These are phyloP conservation scores for Mycena metata DNA, from an alignment of 768 basidiomycete species.

Conservation along the genomic window DNA sequence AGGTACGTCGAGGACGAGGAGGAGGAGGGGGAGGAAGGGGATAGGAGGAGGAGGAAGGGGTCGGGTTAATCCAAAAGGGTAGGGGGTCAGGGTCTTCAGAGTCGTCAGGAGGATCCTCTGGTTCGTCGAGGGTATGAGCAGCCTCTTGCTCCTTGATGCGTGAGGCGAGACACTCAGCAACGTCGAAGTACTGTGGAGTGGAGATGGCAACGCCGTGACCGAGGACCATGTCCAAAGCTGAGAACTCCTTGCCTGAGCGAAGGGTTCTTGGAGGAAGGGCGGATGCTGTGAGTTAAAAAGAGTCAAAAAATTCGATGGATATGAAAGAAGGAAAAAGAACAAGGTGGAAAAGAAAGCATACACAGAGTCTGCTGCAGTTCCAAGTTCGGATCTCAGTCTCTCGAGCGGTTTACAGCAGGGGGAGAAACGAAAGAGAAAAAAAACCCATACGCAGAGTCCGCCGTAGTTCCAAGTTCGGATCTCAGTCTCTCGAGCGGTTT, in stretches of 20 bases:
- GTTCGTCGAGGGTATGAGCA: background rate
- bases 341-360: no score
- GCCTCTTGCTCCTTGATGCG: background rate
- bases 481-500: no score
- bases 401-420: no score
- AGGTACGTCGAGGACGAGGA: background rate
- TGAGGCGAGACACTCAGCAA: background rate
- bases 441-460: no score
- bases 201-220: background rate
- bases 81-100: background rate
- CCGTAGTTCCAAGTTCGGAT: no score
- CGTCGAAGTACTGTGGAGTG: background rate
- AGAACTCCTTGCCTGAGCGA: slow-evolving; percentile 6
- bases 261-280: background rate
- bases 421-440: no score
- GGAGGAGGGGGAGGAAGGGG: no score
- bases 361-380: no score
- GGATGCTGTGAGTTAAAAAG: no score
- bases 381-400: no score
- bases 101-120: background rate
- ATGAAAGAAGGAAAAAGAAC: no score
- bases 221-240: background rate
- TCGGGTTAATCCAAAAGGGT: background rate
- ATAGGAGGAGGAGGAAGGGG: background rate
- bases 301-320: no score